Conservation (phyloP, 169 alveolate genomes). For the Plasmodium coatneyi region DNA sequence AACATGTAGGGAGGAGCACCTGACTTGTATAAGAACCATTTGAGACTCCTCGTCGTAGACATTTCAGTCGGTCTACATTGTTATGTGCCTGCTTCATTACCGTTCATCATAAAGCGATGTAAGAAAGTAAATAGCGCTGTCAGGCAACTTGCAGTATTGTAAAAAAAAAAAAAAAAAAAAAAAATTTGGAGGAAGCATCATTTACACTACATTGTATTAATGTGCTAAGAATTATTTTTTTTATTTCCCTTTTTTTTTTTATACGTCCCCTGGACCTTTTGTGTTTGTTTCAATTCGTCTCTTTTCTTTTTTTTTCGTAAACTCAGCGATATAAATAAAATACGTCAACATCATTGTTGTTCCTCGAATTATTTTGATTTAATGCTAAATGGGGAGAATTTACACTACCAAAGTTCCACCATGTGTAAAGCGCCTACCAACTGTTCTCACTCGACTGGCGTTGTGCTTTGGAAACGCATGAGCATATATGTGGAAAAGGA, state of each 20-base stretch:
- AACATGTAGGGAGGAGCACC: not conserved
- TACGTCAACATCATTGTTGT: not conserved
- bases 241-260: not conserved
- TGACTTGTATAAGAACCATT: not conserved
- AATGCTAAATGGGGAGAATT: not conserved
- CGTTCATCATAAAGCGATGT: not conserved
- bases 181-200: not conserved
- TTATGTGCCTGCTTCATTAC: not conserved
- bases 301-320: not conserved
- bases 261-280: not conserved
- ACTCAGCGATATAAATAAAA: not conserved
- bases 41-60: not conserved
- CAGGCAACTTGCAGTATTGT: not conserved
- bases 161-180: no score
- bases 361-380: not conserved
- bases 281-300: not conserved
- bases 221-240: not conserved
- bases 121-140: not conserved
- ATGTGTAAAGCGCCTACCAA: not conserved
- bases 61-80: not conserved
- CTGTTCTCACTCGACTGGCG: not conserved
- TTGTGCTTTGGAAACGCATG: not conserved
- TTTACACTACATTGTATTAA: not conserved
- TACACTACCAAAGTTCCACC: not conserved
- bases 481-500: not conserved